A percentile compares a stretch with the other conserved stretches of the same genome.
Conservation (phyloP, 73 alveolate species). For the Urostyla sp. region DNA sequence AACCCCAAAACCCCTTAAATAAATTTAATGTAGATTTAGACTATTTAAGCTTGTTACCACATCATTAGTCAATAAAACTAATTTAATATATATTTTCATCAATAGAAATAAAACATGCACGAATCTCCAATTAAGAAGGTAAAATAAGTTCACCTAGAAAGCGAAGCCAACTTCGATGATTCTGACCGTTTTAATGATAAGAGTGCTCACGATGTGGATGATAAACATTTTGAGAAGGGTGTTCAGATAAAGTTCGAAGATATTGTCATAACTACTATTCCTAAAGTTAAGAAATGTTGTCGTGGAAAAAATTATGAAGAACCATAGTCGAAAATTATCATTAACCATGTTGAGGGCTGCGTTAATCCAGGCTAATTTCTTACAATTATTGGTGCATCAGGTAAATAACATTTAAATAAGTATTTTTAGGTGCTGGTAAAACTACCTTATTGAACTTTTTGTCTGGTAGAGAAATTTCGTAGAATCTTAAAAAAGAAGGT, state of each 20-base stretch:
- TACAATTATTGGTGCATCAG: slow-evolving; percentile 95
- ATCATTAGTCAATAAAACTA: too few species aligned
- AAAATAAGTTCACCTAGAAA: too few species aligned
- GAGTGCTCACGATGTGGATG: too few species aligned
- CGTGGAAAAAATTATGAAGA: slow-evolving; percentile 1
- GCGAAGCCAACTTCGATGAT: too few species aligned
- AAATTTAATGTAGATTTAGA: too few species aligned
- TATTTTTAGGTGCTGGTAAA: slow-evolving; percentile 88
- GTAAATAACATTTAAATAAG: not conserved
- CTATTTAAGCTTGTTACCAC: too few species aligned
- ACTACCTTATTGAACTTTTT: slow-evolving; percentile 91
- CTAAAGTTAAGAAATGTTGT: slow-evolving; percentile 20
- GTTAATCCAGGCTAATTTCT: slow-evolving; percentile 88
- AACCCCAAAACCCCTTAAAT: too few species aligned
- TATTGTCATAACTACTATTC: slow-evolving; percentile 26
- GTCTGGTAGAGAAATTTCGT: slow-evolving; percentile 78
- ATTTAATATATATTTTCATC: too few species aligned
- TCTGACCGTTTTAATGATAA: too few species aligned
- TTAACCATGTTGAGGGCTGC: slow-evolving; percentile 80
- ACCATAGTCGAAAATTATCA: slow-evolving; percentile 48
- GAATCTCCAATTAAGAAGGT: too few species aligned
- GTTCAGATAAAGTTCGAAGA: slow-evolving; percentile 52
- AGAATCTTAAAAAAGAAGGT: slow-evolving; percentile 78
- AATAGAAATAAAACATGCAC: too few species aligned
- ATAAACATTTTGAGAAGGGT: too few species aligned